Evolutionary conservation across 495 filamentous ascomycete genomes (phyloP).

Genomic region (Cercophora samala): DNA sequence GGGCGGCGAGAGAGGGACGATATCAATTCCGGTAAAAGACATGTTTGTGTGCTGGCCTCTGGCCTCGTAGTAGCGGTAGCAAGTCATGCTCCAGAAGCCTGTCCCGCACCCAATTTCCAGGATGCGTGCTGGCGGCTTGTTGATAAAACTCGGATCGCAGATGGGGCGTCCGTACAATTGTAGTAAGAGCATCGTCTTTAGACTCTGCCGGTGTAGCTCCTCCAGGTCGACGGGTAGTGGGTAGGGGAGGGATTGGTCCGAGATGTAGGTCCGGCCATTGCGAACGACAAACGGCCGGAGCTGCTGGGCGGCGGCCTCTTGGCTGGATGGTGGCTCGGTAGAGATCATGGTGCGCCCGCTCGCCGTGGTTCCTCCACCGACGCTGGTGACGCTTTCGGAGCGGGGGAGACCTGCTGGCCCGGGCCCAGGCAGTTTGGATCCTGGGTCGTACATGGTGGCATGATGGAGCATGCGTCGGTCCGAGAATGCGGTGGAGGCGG

Average conservation of each 20-base stretch:
- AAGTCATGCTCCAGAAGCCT: constrained; percentile 84
- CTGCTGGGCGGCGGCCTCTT: constrained; percentile 33
- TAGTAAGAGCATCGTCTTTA: constrained; percentile 76
- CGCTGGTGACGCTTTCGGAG: constrained; percentile 41
- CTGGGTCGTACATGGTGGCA: constrained; percentile 39
- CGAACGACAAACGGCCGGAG: constrained; percentile 64
- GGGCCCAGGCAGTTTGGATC: constrained; percentile 24
- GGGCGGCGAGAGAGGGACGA: constrained; percentile 71
- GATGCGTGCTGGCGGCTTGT: constrained; percentile 68
- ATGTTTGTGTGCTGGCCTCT: constrained; percentile 54
- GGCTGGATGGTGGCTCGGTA: constrained; percentile 31
- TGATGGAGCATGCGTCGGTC: constrained; percentile 34
- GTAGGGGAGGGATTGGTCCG: constrained; percentile 70
- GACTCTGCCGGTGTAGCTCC: constrained; percentile 82
- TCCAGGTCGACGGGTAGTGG: constrained; percentile 83
- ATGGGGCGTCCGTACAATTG: constrained; percentile 77
- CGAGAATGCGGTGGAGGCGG: constrained; percentile 21
- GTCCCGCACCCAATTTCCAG: constrained; percentile 87
- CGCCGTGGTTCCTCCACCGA: constrained; percentile 33
- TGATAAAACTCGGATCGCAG: constrained; percentile 62
- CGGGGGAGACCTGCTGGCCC: constrained; percentile 27
- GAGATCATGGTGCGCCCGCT: constrained; percentile 38
- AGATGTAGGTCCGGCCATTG: constrained; percentile 76
- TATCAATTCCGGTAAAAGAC: constrained; percentile 80
- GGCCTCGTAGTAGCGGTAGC: constrained; percentile 68